A percentile compares a stretch with the other conserved stretches of the same genome.
phyloP scores from a whole-genome alignment of 148 eudicot species.

The Arbutus unedo region DNA sequence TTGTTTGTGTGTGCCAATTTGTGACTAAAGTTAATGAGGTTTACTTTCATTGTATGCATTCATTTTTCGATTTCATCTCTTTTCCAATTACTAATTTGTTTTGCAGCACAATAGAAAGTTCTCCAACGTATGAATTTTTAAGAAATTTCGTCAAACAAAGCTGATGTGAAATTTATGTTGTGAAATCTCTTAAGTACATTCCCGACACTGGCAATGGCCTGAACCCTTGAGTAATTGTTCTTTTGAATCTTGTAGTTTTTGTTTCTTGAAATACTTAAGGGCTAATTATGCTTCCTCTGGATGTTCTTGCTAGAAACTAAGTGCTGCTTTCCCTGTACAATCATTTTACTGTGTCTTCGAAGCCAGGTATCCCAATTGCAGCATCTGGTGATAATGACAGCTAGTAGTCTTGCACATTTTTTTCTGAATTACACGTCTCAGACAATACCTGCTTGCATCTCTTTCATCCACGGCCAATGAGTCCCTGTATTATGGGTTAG shows the following conservation, averaged over 20 bases:
- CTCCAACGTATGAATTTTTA: background rate
- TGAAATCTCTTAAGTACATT: background rate
- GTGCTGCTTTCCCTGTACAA: background rate
- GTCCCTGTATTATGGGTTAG: background rate
- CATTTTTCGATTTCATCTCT: background rate
- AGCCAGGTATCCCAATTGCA: background rate
- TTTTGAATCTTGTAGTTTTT: background rate
- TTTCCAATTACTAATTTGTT: background rate
- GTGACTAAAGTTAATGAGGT: slow-evolving; percentile 10
- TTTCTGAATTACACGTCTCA: background rate
- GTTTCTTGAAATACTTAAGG: background rate
- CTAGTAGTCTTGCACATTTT: background rate
- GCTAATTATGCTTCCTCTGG: background rate
- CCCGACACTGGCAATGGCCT: background rate
- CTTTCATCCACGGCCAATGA: background rate
- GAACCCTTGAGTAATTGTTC: background rate
- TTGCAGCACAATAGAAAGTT: slow-evolving; percentile 2
- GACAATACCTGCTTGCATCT: background rate
- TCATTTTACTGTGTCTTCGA: background rate
- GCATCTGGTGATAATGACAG: background rate
- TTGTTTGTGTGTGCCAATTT: slow-evolving; percentile 12
- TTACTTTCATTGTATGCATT: slow-evolving; percentile 1
- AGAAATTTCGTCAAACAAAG: background rate
- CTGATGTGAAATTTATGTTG: background rate
- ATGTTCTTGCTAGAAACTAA: no score